phyloP scores from a whole-genome alignment of 2,329 filamentous ascomycete species.

The Decorospora gaudefroyi region DNA sequence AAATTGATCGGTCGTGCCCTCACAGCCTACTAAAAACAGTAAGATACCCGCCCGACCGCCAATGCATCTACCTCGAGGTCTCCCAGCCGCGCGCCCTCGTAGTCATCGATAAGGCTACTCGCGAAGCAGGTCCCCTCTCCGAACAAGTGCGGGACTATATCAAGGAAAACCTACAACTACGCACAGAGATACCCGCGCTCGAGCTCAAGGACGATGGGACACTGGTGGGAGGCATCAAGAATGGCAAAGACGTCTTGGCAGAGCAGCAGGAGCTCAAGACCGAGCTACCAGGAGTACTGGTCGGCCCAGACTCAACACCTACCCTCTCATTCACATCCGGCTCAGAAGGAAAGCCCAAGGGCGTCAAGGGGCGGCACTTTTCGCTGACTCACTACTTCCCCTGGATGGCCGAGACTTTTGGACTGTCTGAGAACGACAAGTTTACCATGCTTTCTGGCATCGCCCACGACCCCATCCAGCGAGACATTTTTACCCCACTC shows the following conservation, averaged over 20 bases:
- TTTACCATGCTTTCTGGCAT: conserved; percentile 89
- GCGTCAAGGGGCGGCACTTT: conserved; percentile 85
- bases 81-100: conserved; percentile 74
- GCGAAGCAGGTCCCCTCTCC: conserved; percentile 67
- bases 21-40: conserved; percentile 15
- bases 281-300: conserved; percentile 69
- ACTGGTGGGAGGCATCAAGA: conserved; percentile 68
- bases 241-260: conserved; percentile 70
- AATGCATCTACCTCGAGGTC: conserved; percentile 82
- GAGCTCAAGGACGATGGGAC: conserved; percentile 71
- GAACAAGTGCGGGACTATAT: conserved; percentile 69
- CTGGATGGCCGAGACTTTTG: conserved; percentile 89
- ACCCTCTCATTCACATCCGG: conserved; percentile 69
- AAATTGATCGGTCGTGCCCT: background rate
- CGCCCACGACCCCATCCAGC: conserved; percentile 67
- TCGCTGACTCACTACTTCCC: conserved; percentile 83
- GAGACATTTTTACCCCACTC: conserved; percentile 87
- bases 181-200: conserved; percentile 74
- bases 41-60: conserved; percentile 78
- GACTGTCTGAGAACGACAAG: conserved; percentile 69
- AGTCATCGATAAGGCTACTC: conserved; percentile 71
- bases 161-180: conserved; percentile 70
- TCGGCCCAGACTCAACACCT: conserved; percentile 83
- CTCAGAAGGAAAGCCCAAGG: conserved; percentile 79
- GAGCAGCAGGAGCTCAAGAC: conserved; percentile 57